phyloP scores from a whole-genome alignment of 257 asterid species.

The Solanum sejunctum region DNA sequence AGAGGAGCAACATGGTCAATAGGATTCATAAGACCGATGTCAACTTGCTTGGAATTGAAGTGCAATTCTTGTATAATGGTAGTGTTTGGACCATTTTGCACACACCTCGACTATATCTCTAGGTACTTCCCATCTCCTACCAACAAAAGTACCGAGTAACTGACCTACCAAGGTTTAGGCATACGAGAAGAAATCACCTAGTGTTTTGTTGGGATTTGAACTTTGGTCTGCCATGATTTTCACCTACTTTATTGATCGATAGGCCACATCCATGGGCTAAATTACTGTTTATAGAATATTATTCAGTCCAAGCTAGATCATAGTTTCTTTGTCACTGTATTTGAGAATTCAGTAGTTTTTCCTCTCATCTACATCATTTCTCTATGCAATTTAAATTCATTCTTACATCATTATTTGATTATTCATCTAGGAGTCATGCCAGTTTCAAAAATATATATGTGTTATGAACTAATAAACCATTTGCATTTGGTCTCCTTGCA shows the following conservation, averaged over 20 bases:
- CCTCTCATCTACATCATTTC: background rate
- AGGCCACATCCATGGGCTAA: background rate
- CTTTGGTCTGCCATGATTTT: background rate
- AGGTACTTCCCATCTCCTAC: background rate
- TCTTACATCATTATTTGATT: background rate
- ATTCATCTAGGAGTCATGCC: background rate
- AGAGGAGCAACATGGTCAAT: background rate
- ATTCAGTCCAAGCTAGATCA: background rate
- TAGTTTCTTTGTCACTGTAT: background rate
- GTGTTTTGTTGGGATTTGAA: background rate
- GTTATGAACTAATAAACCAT: background rate
- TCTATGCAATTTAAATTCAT: background rate
- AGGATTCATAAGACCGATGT: background rate
- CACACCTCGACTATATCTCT: background rate
- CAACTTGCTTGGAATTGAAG: background rate
- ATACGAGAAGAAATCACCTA: background rate
- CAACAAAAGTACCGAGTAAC: background rate
- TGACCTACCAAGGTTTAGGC: background rate
- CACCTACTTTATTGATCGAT: background rate
- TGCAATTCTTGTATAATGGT: background rate
- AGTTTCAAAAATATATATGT: background rate
- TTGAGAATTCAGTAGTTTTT: background rate
- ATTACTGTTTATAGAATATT: background rate
- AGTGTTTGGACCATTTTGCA: background rate
- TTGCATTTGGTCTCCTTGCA: conserved; percentile 19